A percentile compares a stretch with the other conserved stretches of the same genome.
Conservation (phyloP, 139 green algal species). For the Microglena sp. region DNA sequence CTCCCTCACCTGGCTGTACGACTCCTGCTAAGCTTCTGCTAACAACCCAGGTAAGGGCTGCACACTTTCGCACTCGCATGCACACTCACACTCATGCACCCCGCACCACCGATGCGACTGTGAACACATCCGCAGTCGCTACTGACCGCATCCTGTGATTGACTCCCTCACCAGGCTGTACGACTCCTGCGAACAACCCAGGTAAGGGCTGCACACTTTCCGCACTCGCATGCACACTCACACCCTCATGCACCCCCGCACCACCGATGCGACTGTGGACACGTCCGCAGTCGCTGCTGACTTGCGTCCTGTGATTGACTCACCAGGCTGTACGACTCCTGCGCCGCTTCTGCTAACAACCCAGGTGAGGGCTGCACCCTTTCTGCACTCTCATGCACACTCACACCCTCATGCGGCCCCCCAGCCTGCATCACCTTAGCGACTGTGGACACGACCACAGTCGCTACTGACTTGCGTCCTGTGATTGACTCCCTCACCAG, state of each 20-base stretch:
- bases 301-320: slow-evolving; percentile 48
- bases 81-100: no score
- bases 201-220: no score
- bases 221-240: no score
- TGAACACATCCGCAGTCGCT: slow-evolving; percentile 50
- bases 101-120: slow-evolving; percentile 57
- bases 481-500: slow-evolving; percentile 54
- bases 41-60: slow-evolving; percentile 51
- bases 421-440: slow-evolving; percentile 60
- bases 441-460: slow-evolving; percentile 53
- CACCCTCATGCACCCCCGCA: no score
- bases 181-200: slow-evolving; percentile 42
- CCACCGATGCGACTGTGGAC: slow-evolving; percentile 57
- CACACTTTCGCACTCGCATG: no score
- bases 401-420: no score
- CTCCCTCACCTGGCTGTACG: slow-evolving; percentile 62
- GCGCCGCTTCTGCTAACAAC: slow-evolving; percentile 35
- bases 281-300: slow-evolving; percentile 48
- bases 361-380: no score
- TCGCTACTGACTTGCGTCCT: slow-evolving; percentile 45
- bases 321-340: slow-evolving; percentile 54
- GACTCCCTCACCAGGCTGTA: slow-evolving; percentile 60
- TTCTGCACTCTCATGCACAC: no score
- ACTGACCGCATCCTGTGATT: slow-evolving; percentile 47
- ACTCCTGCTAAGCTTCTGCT: slow-evolving; percentile 33